A percentile compares a stretch with the other conserved stretches of the same genome.
Evolutionary conservation across 163 green algal genomes (phyloP).

Genomic region (Coccomyxa subellipsoidea): DNA sequence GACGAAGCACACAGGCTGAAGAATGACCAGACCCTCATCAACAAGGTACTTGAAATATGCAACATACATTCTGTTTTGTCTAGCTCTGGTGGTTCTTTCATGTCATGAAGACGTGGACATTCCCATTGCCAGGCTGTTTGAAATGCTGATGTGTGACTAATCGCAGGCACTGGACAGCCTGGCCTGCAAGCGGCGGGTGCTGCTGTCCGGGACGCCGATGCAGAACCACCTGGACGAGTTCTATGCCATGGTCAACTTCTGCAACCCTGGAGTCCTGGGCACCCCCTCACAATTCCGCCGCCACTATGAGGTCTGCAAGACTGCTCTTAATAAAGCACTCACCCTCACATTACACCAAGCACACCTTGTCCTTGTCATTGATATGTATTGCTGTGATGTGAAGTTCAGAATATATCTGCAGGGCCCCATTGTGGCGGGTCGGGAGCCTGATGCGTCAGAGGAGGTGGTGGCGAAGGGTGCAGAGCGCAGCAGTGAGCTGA

Average conservation of each 20-base stretch:
- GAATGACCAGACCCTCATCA: constrained; percentile 96
- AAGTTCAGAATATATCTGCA: too few species aligned
- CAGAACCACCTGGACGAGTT: constrained; percentile 99
- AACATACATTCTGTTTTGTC: too few species aligned
- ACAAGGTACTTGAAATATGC: constrained; percentile 60
- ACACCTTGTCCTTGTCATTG: background rate
- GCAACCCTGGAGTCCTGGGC: constrained; percentile 88
- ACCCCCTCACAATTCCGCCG: constrained; percentile 70
- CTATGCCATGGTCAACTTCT: constrained; percentile 87
- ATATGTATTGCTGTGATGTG: too few species aligned
- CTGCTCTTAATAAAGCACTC: background rate
- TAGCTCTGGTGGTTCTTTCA: too few species aligned
- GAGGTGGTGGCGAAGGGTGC: constrained; percentile 43
- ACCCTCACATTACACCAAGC: too few species aligned
- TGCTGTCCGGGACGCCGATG: constrained; percentile 94
- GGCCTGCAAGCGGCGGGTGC: constrained; percentile 82
- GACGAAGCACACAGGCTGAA: constrained; percentile 99
- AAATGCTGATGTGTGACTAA: background rate
- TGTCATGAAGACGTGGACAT: background rate
- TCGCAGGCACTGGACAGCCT: constrained; percentile 70
- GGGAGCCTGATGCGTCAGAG: constrained; percentile 76
- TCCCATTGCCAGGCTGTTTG: background rate
- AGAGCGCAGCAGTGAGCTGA: constrained; percentile 81
- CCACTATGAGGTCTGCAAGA: constrained; percentile 64
- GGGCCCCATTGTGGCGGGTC: constrained; percentile 83